Conservation (phyloP, 2,329 filamentous ascomycete species). For the Aureobasidium sp. region DNA sequence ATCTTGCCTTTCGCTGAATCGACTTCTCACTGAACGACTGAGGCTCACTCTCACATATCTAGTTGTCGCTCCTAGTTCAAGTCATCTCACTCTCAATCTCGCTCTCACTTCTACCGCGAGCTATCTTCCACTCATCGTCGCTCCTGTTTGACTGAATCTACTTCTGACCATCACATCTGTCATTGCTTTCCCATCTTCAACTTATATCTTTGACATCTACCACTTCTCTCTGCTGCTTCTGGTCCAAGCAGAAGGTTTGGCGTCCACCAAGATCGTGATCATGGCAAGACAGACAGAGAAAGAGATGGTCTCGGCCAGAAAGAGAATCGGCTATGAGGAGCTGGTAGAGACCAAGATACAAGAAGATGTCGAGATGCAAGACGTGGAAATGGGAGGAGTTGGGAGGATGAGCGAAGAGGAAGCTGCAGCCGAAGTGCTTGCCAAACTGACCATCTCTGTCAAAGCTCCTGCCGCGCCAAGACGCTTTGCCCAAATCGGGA, state of each 20-base stretch:
- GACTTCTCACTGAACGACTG: no score
- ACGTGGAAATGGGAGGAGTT: neutral
- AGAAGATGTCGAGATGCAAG: slow-evolving; percentile 2
- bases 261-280: neutral
- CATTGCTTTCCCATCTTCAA: no score
- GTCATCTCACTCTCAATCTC: no score
- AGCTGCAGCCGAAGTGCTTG: neutral
- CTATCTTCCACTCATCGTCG: no score
- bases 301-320: neutral
- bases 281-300: slow-evolving; percentile 4
- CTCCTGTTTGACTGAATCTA: no score
- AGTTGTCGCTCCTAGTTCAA: no score
- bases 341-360: neutral
- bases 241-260: neutral
- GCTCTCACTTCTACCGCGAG: no score
- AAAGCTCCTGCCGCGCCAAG: neutral
- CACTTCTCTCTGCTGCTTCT: no score
- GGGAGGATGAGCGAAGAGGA: neutral
- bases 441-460: neutral
- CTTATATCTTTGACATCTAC: no score
- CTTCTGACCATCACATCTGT: no score
- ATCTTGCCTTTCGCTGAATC: no score
- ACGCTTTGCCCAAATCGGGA: neutral
- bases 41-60: no score
- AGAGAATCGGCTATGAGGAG: neutral